These are phyloP conservation scores for Thermomucor indicae-seudaticae DNA, from an alignment of 371 early-diverging fungal genomes.

Conservation along the genomic window DNA sequence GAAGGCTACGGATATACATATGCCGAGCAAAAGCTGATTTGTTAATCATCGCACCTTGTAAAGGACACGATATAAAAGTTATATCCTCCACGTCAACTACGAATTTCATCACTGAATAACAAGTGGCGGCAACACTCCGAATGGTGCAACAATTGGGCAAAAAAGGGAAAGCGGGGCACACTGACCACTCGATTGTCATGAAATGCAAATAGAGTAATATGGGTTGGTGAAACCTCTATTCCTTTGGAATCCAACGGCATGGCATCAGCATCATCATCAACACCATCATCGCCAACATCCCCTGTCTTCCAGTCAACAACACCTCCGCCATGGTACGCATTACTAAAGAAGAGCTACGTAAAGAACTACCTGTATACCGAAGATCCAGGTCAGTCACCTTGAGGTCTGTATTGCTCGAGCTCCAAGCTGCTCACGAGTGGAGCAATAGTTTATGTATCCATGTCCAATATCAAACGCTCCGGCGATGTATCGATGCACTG, in stretches of 20 bases:
- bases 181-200: no score
- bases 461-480: constrained; percentile 45
- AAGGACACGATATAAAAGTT: no score
- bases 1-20: no score
- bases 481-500: constrained; percentile 49
- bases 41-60: no score
- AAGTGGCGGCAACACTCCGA: no score
- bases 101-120: no score
- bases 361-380: constrained; percentile 11
- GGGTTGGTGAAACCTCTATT: not conserved
- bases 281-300: constrained; percentile 15
- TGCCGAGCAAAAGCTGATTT: no score
- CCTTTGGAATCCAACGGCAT: not conserved
- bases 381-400: constrained; percentile 8
- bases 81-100: no score
- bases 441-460: constrained; percentile 40
- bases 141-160: no score
- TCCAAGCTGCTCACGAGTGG: not conserved
- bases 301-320: constrained; percentile 7
- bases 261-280: constrained; percentile 2
- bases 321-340: constrained; percentile 19
- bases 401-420: not conserved
- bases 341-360: constrained; percentile 15
- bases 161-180: no score
- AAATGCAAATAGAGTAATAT: no score